Evolutionary conservation across 75 land plant species (phyloP), one percentile per base, ranked within the genome.

Genomic region (Picea sitchensis): DNA sequence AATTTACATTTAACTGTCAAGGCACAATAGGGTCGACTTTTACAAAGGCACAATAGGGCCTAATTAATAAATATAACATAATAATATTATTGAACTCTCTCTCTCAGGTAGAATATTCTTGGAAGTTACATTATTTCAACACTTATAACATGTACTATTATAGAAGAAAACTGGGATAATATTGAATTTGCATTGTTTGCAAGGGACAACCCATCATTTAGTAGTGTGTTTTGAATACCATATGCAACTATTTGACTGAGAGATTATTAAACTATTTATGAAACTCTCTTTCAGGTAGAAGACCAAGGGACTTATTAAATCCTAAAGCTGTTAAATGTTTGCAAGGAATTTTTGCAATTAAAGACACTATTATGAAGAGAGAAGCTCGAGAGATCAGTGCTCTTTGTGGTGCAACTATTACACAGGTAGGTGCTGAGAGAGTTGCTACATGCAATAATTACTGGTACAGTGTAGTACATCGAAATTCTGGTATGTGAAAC

Each of bases 301-400:
- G 85, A 59, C 89, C 92, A n/a, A 88, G 91, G 61, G 91, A 93
- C 68, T 82, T 85, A 86, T 80, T 95, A 14, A 87, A 92, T 77
- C 89, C 98, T 20, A 96, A 97, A 85, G 95, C 98, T 69, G 76
- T 93, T 61, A 90, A 86, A 65, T 91, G 87, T 31, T 82, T 95
- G 88, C 92, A 90, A 77, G 77, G 86, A 31, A 87, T 95, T 56
- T 97, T 97, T 75, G 86, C 98, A 73, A 84, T 97, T 11, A 97
- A 97, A 80, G 99, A 97, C 81, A 91, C 90, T 0, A 82, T 95
- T 63, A 93, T 91, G 51, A 97, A 97, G 81, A 97, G 90, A 76
- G 99, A 97, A 86, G 90, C 90, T 31, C 92, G 95, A 31, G 95
- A 97, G 54, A 90, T 97, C 34, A 86, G 95, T 84, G 89, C 86